Evolutionary conservation across 2,329 filamentous ascomycete species (phyloP), one percentile per base, ranked within the genome.

Genomic region (Xylariaceae sp.): DNA sequence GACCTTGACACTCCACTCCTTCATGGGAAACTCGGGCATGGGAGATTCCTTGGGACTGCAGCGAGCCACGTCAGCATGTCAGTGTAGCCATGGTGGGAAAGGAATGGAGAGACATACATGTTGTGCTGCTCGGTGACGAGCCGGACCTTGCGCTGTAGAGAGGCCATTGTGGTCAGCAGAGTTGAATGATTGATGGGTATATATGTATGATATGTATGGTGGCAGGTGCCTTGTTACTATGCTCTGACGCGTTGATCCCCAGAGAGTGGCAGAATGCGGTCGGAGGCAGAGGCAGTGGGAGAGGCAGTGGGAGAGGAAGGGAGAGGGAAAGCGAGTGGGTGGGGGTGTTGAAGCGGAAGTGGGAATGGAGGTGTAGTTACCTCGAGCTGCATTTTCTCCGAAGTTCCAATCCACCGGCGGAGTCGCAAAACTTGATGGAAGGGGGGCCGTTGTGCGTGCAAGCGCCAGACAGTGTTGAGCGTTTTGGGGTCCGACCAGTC

Each of bases 51-150:
- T 90, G 64, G 89, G 82, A 65, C 87, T 90, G 65, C 62, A 40
- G 40, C 17, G 47, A 44, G 53, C 52, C 44, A 46, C 55, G 56
- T 61, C 44, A 56, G 58, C 35, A 52, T 46, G 19, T 38, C 47
- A 27, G 19, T 11, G 15, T 5, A 11, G 11, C 9, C 31, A 46
- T n/a, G 35, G 30, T 36, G 19, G 31, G 35, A 14, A 27, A 27
- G 22, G 15, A 15, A 18, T 19, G 15, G 9, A 17, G 39, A 2
- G 9, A 39, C 86, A 72, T 82, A 95, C 90, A 90, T 88, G 71
- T 90, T 81, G 67, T 85, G 81, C 72, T 97, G 92, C 75, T 94
- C 86, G 45, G 94, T 97, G 60, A 96, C 81, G 74, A 99, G 83
- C 81, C 92, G 95, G 72, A 99, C 80, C 66, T 83, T 88, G 65